Evolutionary conservation across 2,329 filamentous ascomycete species (phyloP).

Genomic region (Botrytis aclada): DNA sequence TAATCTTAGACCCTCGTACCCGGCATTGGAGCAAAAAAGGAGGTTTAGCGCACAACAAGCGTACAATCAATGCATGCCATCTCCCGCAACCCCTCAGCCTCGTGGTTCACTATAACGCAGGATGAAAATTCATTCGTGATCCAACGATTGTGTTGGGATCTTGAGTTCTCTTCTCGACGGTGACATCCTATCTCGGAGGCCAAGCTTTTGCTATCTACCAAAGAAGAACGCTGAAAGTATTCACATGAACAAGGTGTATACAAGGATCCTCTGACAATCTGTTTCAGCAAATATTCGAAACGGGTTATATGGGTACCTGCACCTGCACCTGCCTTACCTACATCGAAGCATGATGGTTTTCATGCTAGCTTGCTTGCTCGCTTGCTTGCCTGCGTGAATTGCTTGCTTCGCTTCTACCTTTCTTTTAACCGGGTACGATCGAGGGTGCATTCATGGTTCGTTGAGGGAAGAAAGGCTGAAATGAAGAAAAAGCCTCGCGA

Average conservation of each 20-base stretch:
- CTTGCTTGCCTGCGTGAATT: conserved; percentile 10
- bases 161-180: background rate
- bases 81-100: conserved; percentile 16
- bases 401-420: conserved; percentile 6
- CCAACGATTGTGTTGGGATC: background rate
- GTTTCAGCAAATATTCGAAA: conserved; percentile 20
- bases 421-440: conserved; percentile 14
- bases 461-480: conserved; percentile 8
- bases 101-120: conserved; percentile 2
- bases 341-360: conserved; percentile 3
- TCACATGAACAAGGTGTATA: background rate
- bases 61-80: conserved; percentile 19
- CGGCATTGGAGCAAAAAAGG: conserved; percentile 12
- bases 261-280: background rate
- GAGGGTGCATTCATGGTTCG: background rate
- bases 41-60: conserved; percentile 4
- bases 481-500: background rate
- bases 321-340: background rate
- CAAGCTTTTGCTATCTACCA: background rate
- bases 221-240: background rate
- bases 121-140: background rate
- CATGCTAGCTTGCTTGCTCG: conserved; percentile 16
- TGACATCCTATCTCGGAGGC: conserved; percentile 1
- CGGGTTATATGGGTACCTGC: conserved; percentile 18
- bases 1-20: conserved; percentile 16